Conservation (phyloP, 768 basidiomycete species). For the Flagelloscypha sp. region DNA sequence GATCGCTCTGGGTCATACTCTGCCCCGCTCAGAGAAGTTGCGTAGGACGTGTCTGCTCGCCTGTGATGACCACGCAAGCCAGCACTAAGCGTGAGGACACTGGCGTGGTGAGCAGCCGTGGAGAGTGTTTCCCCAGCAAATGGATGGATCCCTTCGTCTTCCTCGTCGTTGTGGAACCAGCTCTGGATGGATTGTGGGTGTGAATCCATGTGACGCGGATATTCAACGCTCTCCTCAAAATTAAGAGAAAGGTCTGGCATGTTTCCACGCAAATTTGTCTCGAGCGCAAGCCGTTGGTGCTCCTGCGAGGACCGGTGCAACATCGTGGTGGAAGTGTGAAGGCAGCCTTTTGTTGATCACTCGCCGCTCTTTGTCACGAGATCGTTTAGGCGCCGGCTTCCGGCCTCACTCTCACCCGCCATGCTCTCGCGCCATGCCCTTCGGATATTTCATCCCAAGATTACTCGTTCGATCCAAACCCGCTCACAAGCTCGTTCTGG, state of each 20-base stretch:
- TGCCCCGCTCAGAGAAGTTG: conserved; percentile 58
- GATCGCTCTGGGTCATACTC: conserved; percentile 85
- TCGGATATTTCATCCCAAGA: neutral
- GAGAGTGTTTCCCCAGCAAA: conserved; percentile 68
- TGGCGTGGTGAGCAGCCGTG: conserved; percentile 85
- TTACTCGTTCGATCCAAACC: no score
- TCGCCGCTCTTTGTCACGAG: no score
- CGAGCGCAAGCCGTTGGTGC: no score
- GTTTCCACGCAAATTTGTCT: no score
- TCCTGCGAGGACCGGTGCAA: no score
- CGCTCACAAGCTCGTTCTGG: conserved; percentile 21
- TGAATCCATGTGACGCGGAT: conserved; percentile 60
- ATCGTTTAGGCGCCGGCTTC: no score
- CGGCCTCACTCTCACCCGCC: no score
- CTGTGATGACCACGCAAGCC: conserved; percentile 55
- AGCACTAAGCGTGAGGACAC: conserved; percentile 76
- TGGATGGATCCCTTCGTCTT: conserved; percentile 59
- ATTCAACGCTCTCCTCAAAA: conserved; percentile 58
- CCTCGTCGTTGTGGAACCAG: conserved; percentile 37
- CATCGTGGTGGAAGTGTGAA: no score
- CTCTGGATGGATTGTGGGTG: no score
- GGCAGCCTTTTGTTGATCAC: no score
- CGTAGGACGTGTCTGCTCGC: conserved; percentile 41
- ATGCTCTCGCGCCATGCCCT: conserved; percentile 1
- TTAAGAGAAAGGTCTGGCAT: no score